phyloP scores from a whole-genome alignment of 2,329 filamentous ascomycete genomes.

The Talaromyces islandicus region DNA sequence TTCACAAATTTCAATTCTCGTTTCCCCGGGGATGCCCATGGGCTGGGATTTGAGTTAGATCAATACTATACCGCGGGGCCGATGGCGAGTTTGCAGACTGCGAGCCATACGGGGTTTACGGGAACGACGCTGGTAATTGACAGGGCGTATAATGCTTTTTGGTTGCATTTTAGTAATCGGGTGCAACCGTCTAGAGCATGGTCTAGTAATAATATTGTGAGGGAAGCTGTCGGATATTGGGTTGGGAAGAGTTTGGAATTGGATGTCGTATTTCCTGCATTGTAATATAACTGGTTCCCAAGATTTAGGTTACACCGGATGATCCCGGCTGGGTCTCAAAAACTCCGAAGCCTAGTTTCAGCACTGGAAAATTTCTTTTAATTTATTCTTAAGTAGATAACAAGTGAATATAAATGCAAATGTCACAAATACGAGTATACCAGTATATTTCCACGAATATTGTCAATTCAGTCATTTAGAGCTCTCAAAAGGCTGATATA shows the following conservation, averaged over 20 bases:
- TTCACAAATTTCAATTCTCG: constrained; percentile 27
- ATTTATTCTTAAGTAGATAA: too few relatives aligned
- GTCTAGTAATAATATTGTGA: constrained; percentile 17
- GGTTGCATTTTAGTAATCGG: constrained; percentile 19
- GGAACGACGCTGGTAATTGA: constrained; percentile 22
- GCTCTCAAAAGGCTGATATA: too few relatives aligned
- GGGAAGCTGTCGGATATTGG: constrained; percentile 20
- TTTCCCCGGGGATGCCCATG: constrained; percentile 22
- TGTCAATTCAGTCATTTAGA: too few relatives aligned
- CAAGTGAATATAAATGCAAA: too few relatives aligned
- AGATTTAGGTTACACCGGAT: too few relatives aligned
- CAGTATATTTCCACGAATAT: too few relatives aligned
- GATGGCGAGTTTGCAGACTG: constrained; percentile 19
- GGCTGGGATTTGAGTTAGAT: constrained; percentile 27
- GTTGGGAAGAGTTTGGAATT: constrained; percentile 16
- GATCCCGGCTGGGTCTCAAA: too few relatives aligned
- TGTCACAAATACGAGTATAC: too few relatives aligned
- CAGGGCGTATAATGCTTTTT: constrained; percentile 18
- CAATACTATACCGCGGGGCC: constrained; percentile 28
- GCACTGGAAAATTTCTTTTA: too few relatives aligned
- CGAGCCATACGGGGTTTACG: constrained; percentile 22
- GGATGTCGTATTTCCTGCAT: constrained; percentile 15
- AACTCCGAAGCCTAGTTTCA: too few relatives aligned
- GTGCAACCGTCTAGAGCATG: constrained; percentile 20
- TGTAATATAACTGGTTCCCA: constrained; percentile 3